phyloP scores from a whole-genome alignment of 2,329 filamentous ascomycete species.

The Xylariaceae sp. region DNA sequence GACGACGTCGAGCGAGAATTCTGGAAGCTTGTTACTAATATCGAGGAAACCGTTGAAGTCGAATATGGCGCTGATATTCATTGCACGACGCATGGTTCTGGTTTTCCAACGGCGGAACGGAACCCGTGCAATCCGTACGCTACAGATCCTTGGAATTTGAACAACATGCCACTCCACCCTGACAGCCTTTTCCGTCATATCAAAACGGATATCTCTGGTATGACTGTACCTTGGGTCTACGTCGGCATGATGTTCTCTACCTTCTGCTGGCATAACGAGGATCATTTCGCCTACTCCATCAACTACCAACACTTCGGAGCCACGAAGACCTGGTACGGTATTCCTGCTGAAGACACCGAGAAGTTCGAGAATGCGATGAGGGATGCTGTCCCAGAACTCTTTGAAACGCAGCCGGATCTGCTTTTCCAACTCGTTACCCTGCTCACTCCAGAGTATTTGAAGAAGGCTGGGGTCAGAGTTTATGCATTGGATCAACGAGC shows the following conservation, averaged over 20 bases:
- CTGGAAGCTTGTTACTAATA: constrained; percentile 88
- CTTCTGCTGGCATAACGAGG: constrained; percentile 99
- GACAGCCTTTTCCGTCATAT: constrained; percentile 96
- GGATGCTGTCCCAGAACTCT: constrained; percentile 89
- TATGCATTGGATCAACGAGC: constrained; percentile 95
- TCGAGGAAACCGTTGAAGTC: constrained; percentile 94
- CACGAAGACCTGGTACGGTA: constrained; percentile 99
- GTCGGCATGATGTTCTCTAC: constrained; percentile 99
- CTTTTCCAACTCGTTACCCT: constrained; percentile 97
- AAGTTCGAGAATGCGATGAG: constrained; percentile 96
- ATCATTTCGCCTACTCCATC: constrained; percentile 95
- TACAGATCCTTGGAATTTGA: constrained; percentile 92
- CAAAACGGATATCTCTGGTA: constrained; percentile 96
- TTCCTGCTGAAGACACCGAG: constrained; percentile 86
- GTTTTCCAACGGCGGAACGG: constrained; percentile 90
- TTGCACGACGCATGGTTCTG: constrained; percentile 94
- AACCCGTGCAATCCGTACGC: constrained; percentile 83
- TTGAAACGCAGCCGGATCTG: constrained; percentile 93
- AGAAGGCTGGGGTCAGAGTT: constrained; percentile 86
- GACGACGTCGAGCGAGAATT: constrained; percentile 96
- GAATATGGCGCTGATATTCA: constrained; percentile 98
- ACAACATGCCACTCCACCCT: constrained; percentile 80
- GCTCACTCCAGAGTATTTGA: constrained; percentile 84
- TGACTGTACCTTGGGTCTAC: constrained; percentile 99
- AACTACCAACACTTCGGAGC: constrained; percentile 98